phyloP scores from a whole-genome alignment of 1,139 yeast genomes.

The Candida mesenterica region DNA sequence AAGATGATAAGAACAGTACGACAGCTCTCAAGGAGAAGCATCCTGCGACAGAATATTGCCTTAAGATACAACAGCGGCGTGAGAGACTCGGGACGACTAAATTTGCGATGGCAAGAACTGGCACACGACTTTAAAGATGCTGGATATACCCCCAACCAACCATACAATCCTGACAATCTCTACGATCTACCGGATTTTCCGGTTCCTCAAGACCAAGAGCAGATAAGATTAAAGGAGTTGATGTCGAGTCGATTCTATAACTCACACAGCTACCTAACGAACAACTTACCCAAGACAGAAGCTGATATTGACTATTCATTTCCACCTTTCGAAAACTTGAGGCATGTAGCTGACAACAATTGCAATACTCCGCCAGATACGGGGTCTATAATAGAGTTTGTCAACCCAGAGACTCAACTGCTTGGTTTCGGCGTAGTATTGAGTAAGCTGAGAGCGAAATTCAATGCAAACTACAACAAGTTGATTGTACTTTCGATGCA shows the following conservation, averaged over 20 bases:
- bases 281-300: background rate
- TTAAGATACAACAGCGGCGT: too few relatives aligned
- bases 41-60: too few relatives aligned
- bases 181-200: background rate
- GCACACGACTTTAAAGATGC: too few relatives aligned
- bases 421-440: slow-evolving; percentile 33
- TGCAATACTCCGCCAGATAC: slow-evolving; percentile 20
- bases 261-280: background rate
- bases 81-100: too few relatives aligned
- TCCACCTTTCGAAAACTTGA: slow-evolving; percentile 14
- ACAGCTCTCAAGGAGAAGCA: too few relatives aligned
- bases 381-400: slow-evolving; percentile 39
- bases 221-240: background rate
- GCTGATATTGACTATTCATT: slow-evolving; percentile 2
- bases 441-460: slow-evolving; percentile 27
- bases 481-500: slow-evolving; percentile 29
- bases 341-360: slow-evolving; percentile 21
- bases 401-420: slow-evolving; percentile 12
- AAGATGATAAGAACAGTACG: too few relatives aligned
- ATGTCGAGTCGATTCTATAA: background rate
- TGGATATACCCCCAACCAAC: too few relatives aligned
- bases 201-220: background rate
- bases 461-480: slow-evolving; percentile 35
- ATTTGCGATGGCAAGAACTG: too few relatives aligned
- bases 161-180: background rate